Base-by-base conservation (phyloP, 2,329 filamentous ascomycete genomes). In the Cordyceps farinosa region DNA sequence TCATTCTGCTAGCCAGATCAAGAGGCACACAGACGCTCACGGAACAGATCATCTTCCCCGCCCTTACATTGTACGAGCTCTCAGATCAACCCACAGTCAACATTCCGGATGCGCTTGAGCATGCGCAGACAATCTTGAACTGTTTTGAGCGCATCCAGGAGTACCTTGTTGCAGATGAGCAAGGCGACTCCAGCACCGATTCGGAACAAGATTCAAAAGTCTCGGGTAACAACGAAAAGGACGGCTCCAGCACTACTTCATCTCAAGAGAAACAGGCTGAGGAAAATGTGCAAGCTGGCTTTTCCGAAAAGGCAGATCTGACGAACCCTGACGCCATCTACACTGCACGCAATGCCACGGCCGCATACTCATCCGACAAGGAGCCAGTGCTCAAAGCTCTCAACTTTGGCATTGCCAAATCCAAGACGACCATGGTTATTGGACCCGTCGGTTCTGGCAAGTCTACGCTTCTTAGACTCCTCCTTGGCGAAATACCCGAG, bases 371-470 rank as follows among this genome's bases (percentile, higher is more conserved):
- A 1, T 44, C 44, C 17, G 65, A 65, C 17, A 59, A 59, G 34
- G 42, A 32, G 22, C 55, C 10, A 27, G 55, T 64, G 17, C 50
- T 61, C 6, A 60, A 64, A 22, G 36, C 62, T 5, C 51, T 69
- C 29, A 66, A 55, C 36, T 58, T 69, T 36, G 56, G 65, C 2
- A 48, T 69, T 15, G 32, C 30, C 10, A 62, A 57, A 17, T 64
- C 62, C n/a, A 65, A 66, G 58, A 70, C 42, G 0, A 68, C 68
- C 22, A 68, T 70, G 63, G 61, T 71, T 32, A 50, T 66, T 38
- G 69, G 69, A 2, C 69, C 69, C 0, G 67, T 71, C 13, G 69
- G 69, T 6, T 67, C 59, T 1, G 69, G 69, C 3, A 71, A 71
- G 57, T 67, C 69, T 8, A 70, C 68, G 1, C 44, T 71, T 11